phyloP scores from a whole-genome alignment of 2,329 filamentous ascomycete species.

The Cladosporium sp. region DNA sequence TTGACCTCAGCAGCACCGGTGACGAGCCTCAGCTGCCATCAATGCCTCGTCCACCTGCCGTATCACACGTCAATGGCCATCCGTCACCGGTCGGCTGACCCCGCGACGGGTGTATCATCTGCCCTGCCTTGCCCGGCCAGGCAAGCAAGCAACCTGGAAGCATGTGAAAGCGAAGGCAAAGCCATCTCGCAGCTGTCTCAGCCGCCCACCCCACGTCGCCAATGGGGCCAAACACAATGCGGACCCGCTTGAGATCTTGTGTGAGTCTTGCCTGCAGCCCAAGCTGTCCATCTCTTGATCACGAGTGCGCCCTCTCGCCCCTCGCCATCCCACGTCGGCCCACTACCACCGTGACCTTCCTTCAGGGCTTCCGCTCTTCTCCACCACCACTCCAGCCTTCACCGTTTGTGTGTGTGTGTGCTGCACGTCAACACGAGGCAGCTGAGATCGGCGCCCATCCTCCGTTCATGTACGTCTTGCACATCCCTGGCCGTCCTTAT shows the following conservation, averaged over 20 bases:
- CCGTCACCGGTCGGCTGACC: slow-evolving; percentile 19
- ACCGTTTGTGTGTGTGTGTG: slow-evolving; percentile 3
- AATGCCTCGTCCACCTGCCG: slow-evolving; percentile 12
- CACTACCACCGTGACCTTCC: background rate
- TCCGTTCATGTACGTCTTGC: background rate
- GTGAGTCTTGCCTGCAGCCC: slow-evolving; percentile 7
- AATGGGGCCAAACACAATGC: slow-evolving; percentile 8
- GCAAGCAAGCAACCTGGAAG: background rate
- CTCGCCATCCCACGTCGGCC: slow-evolving; percentile 12
- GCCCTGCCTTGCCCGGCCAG: background rate
- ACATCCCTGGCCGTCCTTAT: slow-evolving; percentile 12
- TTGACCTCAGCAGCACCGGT: slow-evolving; percentile 8
- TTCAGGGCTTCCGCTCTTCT: background rate
- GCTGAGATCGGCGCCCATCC: slow-evolving; percentile 11
- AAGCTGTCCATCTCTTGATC: slow-evolving; percentile 1
- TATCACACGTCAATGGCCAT: slow-evolving; percentile 19
- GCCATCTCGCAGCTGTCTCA: slow-evolving; percentile 15
- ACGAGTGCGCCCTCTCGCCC: background rate
- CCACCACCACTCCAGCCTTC: slow-evolving; percentile 9
- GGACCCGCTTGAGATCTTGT: slow-evolving; percentile 13
- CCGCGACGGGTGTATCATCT: slow-evolving; percentile 15
- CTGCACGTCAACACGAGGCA: slow-evolving; percentile 16
- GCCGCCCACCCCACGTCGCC: slow-evolving; percentile 14
- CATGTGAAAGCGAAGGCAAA: slow-evolving; percentile 16
- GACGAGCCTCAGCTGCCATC: background rate